phyloP scores from a whole-genome alignment of 768 basidiomycete species.

The Mycena rebaudengoi region DNA sequence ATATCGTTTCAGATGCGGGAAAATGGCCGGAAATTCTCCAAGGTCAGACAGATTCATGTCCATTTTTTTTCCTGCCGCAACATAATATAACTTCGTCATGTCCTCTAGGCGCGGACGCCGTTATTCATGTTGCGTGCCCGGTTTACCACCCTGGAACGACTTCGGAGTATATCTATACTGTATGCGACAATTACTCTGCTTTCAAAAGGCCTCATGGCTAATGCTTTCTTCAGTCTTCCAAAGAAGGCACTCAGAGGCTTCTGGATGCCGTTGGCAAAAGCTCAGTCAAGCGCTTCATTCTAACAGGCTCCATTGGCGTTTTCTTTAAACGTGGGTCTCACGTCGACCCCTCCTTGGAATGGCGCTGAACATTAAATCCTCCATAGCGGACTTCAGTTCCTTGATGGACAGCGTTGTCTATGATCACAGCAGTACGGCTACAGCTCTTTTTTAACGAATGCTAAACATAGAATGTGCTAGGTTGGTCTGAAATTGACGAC shows the following conservation, averaged over 20 bases:
- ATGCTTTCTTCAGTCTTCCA: slow-evolving; percentile 26
- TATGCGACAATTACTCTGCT: not conserved
- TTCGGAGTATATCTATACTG: slow-evolving; percentile 7
- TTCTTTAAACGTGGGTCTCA: slow-evolving; percentile 22
- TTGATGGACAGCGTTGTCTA: not conserved
- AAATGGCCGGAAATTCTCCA: slow-evolving; percentile 17
- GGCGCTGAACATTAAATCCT: too few relatives aligned
- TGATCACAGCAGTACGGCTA: slow-evolving; percentile 5
- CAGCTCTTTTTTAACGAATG: not conserved
- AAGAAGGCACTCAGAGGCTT: slow-evolving; percentile 36
- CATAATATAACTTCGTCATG: not conserved
- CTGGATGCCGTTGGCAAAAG: slow-evolving; percentile 32
- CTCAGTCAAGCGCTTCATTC: slow-evolving; percentile 31
- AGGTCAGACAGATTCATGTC: not conserved
- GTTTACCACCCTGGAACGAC: slow-evolving; percentile 8
- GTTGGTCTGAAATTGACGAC: slow-evolving; percentile 12
- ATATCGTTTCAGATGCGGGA: slow-evolving; percentile 3
- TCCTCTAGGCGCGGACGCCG: not conserved
- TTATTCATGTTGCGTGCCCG: slow-evolving; percentile 16
- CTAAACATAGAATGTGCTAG: slow-evolving; percentile 1
- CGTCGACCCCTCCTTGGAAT: too few relatives aligned
- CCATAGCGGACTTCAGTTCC: slow-evolving; percentile 9
- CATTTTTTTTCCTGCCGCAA: not conserved
- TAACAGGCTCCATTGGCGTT: slow-evolving; percentile 31
- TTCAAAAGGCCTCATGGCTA: not conserved